Evolutionary conservation across 345 rosid species (phyloP).

Genomic region (Acer campestre): DNA sequence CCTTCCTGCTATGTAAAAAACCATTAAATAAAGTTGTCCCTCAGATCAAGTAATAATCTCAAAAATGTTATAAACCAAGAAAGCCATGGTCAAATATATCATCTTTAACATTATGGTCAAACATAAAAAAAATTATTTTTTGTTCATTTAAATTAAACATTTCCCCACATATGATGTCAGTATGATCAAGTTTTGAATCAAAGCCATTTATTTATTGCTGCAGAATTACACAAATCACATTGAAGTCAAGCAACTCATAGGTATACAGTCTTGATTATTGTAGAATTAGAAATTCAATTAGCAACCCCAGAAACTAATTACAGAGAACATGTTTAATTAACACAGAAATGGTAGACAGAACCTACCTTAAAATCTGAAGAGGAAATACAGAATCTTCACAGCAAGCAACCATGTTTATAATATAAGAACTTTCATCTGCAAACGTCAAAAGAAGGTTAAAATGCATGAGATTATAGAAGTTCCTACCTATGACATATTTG

Average conservation of each 20-base stretch:
- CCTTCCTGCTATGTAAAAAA: not conserved
- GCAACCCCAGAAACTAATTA: constrained; percentile 10
- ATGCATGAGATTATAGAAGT: not conserved
- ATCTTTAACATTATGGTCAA: too few relatives aligned
- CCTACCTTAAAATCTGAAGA: constrained; percentile 65
- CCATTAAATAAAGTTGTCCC: not conserved
- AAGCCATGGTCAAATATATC: too few relatives aligned
- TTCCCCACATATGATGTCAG: too few relatives aligned
- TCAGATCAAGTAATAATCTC: not conserved
- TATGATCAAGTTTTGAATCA: too few relatives aligned
- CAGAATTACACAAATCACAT: too few relatives aligned
- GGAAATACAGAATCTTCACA: constrained; percentile 40
- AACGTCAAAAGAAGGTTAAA: constrained; percentile 16
- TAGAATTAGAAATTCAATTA: not conserved
- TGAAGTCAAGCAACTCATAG: not conserved
- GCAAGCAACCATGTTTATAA: constrained; percentile 15
- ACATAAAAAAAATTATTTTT: too few relatives aligned
- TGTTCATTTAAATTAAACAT: too few relatives aligned
- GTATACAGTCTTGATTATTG: not conserved
- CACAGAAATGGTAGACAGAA: constrained; percentile 21
- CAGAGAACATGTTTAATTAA: constrained; percentile 9
- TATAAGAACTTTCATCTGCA: constrained; percentile 63
- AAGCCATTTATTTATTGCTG: too few relatives aligned
- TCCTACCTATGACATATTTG: not conserved
- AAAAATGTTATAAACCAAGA: not conserved